A percentile compares a stretch with the other conserved stretches of the same genome.
Conservation (phyloP, 148 eudicot species). For the Silene conica region DNA sequence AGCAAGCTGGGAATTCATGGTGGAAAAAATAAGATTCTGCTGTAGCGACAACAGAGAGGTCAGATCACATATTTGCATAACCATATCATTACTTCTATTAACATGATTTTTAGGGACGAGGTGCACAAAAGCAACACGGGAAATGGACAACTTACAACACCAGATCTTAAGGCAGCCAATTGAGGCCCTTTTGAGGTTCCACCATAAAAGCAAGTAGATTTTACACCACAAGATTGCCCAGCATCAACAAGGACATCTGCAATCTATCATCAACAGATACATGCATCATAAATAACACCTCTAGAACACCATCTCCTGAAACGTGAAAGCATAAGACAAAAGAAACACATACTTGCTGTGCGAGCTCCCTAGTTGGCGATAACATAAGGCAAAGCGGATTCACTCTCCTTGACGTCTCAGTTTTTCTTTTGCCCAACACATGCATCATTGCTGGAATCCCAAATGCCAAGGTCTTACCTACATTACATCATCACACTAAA, state of each 20-base stretch:
- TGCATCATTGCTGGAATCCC: conserved; percentile 95
- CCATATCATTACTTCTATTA: background rate
- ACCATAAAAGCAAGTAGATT: conserved; percentile 77
- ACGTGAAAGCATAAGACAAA: background rate
- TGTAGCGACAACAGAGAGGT: background rate
- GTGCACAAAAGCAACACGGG: background rate
- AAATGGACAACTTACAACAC: conserved; percentile 58
- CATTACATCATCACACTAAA: conserved; percentile 16
- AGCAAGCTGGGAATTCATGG: too few species aligned
- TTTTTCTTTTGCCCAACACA: conserved; percentile 56
- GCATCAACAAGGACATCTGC: conserved; percentile 81
- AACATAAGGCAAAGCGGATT: conserved; percentile 85
- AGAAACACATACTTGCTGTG: conserved; percentile 75
- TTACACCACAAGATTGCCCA: conserved; percentile 73
- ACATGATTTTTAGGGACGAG: background rate
- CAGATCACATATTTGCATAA: background rate
- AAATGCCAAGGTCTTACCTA: conserved; percentile 95
- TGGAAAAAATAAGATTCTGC: too few species aligned
- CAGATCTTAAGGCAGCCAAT: conserved; percentile 68
- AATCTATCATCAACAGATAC: conserved; percentile 50
- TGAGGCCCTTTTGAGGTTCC: conserved; percentile 96
- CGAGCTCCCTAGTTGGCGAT: conserved; percentile 97
- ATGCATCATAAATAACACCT: background rate
- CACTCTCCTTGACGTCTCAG: conserved; percentile 36
- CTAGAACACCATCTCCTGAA: background rate